A percentile compares a stretch with the other conserved stretches of the same genome.
Evolutionary conservation across 495 filamentous ascomycete species (phyloP).

Genomic region (Neurospora sp.): DNA sequence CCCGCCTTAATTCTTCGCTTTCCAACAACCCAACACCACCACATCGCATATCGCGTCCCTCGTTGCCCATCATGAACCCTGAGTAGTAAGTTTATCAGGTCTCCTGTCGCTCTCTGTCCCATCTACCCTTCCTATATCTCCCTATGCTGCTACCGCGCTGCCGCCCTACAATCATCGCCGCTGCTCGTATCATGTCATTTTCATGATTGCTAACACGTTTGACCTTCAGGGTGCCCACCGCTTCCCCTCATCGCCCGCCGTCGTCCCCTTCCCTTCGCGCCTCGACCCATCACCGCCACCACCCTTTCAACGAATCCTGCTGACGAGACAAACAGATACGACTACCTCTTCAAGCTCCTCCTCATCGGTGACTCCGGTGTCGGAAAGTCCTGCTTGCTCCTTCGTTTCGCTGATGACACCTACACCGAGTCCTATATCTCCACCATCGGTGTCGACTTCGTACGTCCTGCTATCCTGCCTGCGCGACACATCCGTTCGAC

Average conservation of each 20-base stretch:
- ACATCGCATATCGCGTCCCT: background rate
- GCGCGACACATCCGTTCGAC: background rate
- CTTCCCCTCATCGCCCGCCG: conserved; percentile 4
- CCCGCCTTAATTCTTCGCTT: conserved; percentile 3
- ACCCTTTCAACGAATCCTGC: conserved; percentile 6
- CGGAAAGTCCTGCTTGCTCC: conserved; percentile 95
- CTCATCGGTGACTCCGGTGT: conserved; percentile 99
- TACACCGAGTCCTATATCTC: conserved; percentile 99
- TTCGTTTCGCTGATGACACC: conserved; percentile 97
- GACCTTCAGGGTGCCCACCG: background rate
- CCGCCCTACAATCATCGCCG: background rate
- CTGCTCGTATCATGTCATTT: conserved; percentile 3
- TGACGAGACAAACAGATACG: conserved; percentile 61
- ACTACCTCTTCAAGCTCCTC: conserved; percentile 99
- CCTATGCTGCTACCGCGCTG: background rate
- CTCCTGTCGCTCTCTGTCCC: conserved; percentile 6
- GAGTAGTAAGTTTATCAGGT: conserved; percentile 65
- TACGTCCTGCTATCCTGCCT: conserved; percentile 37
- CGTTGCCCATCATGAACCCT: conserved; percentile 69
- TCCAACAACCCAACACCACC: conserved; percentile 8
- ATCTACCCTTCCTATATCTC: background rate
- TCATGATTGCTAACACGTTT: conserved; percentile 9
- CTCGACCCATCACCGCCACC: background rate
- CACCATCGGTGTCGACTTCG: conserved; percentile 98
- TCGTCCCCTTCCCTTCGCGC: conserved; percentile 3